Percentiles rank a stretch among this genome's conserved stretches.
These are phyloP conservation scores for Penicillium silybi DNA, from an alignment of 495 filamentous ascomycete species.

Conservation along the genomic window DNA sequence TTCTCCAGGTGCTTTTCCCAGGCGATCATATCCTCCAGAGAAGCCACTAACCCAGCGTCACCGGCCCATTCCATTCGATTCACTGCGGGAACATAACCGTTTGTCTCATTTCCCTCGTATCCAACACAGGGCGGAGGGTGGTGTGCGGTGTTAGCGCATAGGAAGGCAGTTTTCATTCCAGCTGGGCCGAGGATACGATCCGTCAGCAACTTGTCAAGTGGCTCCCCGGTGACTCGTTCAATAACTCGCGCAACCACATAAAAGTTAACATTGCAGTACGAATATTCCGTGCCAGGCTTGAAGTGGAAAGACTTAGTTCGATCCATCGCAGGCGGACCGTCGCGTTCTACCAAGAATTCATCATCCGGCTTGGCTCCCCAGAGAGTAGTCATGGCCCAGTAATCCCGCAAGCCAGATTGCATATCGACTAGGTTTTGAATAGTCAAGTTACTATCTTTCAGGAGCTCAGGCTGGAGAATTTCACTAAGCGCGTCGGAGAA, in stretches of 20 bases:
- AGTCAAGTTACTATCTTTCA: constrained; percentile 12
- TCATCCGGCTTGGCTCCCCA: constrained; percentile 30
- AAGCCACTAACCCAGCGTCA: constrained; percentile 33
- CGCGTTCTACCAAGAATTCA: constrained; percentile 21
- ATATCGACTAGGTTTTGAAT: constrained; percentile 27
- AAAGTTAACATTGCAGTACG: constrained; percentile 35
- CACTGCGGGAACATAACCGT: constrained; percentile 17
- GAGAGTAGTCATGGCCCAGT: constrained; percentile 34
- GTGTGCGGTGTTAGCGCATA: constrained; percentile 24
- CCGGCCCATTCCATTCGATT: constrained; percentile 36
- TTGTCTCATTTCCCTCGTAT: constrained; percentile 27
- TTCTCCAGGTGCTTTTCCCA: constrained; percentile 28
- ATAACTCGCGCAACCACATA: constrained; percentile 25
- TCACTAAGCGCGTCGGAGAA: constrained; percentile 15
- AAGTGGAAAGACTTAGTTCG: constrained; percentile 30
- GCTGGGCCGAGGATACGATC: constrained; percentile 27
- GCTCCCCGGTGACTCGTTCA: constrained; percentile 22
- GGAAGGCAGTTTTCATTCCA: constrained; percentile 28
- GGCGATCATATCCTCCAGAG: constrained; percentile 33
- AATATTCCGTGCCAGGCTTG: constrained; percentile 27
- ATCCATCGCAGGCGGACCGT: constrained; percentile 15
- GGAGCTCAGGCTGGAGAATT: constrained; percentile 17
- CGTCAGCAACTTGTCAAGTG: constrained; percentile 21
- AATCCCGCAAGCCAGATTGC: constrained; percentile 35
- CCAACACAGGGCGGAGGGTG: constrained; percentile 29